Percentiles rank a stretch among this genome's conserved stretches.
Conservation (phyloP, 116 monocot species). For the Thalassia testudinum region DNA sequence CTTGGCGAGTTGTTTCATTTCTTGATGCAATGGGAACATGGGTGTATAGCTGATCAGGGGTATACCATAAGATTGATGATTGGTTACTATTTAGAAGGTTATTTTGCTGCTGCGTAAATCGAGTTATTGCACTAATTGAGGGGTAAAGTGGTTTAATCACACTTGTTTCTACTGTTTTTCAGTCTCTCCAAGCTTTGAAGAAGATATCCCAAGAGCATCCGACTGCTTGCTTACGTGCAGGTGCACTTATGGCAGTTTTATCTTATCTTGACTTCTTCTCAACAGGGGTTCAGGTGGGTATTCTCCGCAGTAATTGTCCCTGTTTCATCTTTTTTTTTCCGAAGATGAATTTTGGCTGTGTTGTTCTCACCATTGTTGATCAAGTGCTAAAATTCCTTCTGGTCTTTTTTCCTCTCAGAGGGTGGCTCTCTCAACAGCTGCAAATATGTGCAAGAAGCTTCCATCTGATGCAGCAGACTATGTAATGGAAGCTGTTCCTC, state of each 20-base stretch:
- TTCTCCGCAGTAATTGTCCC: not conserved
- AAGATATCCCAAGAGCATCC: slow-evolving; percentile 99
- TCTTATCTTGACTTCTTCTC: slow-evolving; percentile 99
- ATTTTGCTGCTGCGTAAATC: too few species aligned
- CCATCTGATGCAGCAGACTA: slow-evolving; percentile 98
- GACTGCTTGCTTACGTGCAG: slow-evolving; percentile 92
- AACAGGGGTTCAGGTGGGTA: slow-evolving; percentile 84
- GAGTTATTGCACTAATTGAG: too few species aligned
- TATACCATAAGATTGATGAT: too few species aligned
- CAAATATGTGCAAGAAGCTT: slow-evolving; percentile 98
- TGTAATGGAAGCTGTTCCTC: slow-evolving; percentile 97
- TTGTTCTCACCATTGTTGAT: too few species aligned
- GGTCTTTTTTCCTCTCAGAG: slow-evolving; percentile 38
- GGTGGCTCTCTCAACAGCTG: slow-evolving; percentile 91
- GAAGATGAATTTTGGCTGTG: too few species aligned
- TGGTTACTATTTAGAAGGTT: too few species aligned
- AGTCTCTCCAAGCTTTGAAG: slow-evolving; percentile 98
- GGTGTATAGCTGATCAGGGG: too few species aligned
- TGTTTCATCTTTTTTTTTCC: not conserved
- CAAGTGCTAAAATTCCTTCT: too few species aligned
- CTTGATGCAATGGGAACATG: too few species aligned
- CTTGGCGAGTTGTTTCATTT: too few species aligned
- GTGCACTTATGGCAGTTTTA: slow-evolving; percentile 96
- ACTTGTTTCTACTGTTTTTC: not conserved
- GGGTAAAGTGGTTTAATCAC: too few species aligned